Percentiles rank a stretch among this genome's conserved stretches.
Conservation (phyloP, 2,329 filamentous ascomycete genomes). For the Pseudocercospora vitis region DNA sequence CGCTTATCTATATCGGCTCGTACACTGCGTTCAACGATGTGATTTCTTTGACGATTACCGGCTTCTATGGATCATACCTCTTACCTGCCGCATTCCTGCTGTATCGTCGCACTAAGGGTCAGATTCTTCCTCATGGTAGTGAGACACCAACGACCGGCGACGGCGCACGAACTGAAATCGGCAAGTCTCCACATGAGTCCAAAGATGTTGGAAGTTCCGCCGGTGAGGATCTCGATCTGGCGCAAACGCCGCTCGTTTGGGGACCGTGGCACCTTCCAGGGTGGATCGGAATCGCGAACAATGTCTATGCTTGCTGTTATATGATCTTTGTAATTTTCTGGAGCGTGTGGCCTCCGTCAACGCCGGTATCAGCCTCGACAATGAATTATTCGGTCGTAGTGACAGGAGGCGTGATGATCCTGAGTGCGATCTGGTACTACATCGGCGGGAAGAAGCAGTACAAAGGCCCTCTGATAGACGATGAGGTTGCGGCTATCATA, state of each 20-base stretch:
- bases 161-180: not conserved
- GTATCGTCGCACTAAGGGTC: conserved; percentile 43
- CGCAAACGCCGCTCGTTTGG: conserved; percentile 47
- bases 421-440: conserved; percentile 41
- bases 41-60: conserved; percentile 46
- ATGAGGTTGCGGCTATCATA: conserved; percentile 36
- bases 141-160: not conserved
- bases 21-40: conserved; percentile 49
- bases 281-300: conserved; percentile 54
- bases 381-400: conserved; percentile 49
- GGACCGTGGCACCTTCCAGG: conserved; percentile 58
- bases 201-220: conserved; percentile 3
- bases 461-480: conserved; percentile 41
- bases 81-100: conserved; percentile 44
- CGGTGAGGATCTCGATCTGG: conserved; percentile 17
- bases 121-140: conserved; percentile 40
- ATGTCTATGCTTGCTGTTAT: conserved; percentile 55
- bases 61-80: conserved; percentile 48
- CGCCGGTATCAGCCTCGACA: conserved; percentile 36
- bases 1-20: conserved; percentile 46
- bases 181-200: not conserved
- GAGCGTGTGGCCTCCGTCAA: conserved; percentile 52
- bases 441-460: conserved; percentile 40
- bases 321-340: conserved; percentile 58
- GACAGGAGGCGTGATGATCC: conserved; percentile 41